Percentiles rank a stretch among this genome's conserved stretches.
phyloP scores from a whole-genome alignment of 768 basidiomycete genomes.

The Holtermannia corniformis region DNA sequence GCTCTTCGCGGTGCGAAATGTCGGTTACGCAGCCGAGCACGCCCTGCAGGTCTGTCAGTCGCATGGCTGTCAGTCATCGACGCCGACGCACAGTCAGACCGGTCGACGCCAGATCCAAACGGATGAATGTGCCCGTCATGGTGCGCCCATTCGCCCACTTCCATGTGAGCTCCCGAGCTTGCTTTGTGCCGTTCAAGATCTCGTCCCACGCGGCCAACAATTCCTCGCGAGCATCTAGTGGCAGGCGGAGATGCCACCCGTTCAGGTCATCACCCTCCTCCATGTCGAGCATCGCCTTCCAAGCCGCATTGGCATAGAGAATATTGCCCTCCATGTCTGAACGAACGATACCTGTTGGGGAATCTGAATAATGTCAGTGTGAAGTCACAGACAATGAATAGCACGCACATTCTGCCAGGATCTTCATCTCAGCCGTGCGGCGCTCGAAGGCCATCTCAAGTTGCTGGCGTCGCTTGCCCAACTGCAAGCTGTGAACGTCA shows the following conservation, averaged over 20 bases:
- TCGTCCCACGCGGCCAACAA: conserved; percentile 13
- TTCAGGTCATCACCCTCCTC: conserved; percentile 8
- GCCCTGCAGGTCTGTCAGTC: too few species aligned
- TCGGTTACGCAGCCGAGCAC: conserved; percentile 33
- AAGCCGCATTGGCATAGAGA: conserved; percentile 24
- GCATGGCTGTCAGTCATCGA: too few species aligned
- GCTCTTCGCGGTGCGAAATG: conserved; percentile 30
- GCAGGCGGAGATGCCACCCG: conserved; percentile 18
- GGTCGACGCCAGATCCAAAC: conserved; percentile 20
- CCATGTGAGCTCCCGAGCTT: conserved; percentile 25
- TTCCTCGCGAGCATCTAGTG: conserved; percentile 8
- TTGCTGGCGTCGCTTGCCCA: conserved; percentile 36
- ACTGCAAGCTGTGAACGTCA: conserved; percentile 25
- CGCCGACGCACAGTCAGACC: too few species aligned
- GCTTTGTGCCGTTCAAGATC: conserved; percentile 7
- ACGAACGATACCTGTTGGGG: conserved; percentile 34
- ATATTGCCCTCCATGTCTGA: conserved; percentile 15
- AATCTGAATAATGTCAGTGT: conserved; percentile 3
- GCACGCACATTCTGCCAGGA: conserved; percentile 11
- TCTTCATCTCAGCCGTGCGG: conserved; percentile 15
- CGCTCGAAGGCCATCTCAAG: conserved; percentile 16
- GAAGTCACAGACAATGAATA: background rate
- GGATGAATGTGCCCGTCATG: conserved; percentile 25
- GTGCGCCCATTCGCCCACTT: conserved; percentile 25
- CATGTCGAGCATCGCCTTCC: conserved; percentile 16